These are phyloP conservation scores for Discostella stelligeroides DNA, from an alignment of 108 stramenopile species.

Conservation along the genomic window DNA sequence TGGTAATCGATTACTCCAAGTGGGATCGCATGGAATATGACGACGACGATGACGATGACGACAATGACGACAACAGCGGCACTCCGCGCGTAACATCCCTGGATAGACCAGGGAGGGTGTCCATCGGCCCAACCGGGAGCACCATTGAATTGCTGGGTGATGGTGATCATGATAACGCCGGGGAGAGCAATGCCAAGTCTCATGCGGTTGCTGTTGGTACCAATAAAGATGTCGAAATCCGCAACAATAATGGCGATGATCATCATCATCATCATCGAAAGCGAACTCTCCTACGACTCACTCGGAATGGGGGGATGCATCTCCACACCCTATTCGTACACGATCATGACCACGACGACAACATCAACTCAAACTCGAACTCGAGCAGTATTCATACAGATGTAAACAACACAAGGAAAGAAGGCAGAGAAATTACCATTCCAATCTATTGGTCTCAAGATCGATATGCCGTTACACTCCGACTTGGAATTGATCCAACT, in stretches of 20 bases:
- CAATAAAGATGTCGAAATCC: no score
- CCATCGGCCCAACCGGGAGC: conserved; percentile 38
- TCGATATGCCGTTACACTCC: conserved; percentile 31
- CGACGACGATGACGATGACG: conserved; percentile 24
- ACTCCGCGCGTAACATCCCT: conserved; percentile 43
- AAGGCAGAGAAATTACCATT: conserved; percentile 6
- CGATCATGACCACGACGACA: not conserved
- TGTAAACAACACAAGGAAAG: not conserved
- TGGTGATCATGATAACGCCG: not conserved
- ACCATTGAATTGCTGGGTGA: no score
- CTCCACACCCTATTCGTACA: conserved; percentile 8
- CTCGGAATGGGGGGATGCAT: conserved; percentile 31
- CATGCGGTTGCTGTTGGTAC: no score
- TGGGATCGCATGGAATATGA: conserved; percentile 53
- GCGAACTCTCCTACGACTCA: not conserved
- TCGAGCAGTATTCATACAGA: not conserved
- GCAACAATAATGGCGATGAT: no score
- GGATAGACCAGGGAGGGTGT: conserved; percentile 46
- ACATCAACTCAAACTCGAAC: not conserved
- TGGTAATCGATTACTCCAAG: conserved; percentile 52
- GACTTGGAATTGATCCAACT: conserved; percentile 25
- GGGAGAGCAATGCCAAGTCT: no score
- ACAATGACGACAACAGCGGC: no score
- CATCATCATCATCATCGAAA: not conserved
- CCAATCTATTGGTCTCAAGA: conserved; percentile 49